Evolutionary conservation across 2,329 filamentous ascomycete species (phyloP), one percentile per base, ranked within the genome.

Genomic region (Thyridium curvatum): DNA sequence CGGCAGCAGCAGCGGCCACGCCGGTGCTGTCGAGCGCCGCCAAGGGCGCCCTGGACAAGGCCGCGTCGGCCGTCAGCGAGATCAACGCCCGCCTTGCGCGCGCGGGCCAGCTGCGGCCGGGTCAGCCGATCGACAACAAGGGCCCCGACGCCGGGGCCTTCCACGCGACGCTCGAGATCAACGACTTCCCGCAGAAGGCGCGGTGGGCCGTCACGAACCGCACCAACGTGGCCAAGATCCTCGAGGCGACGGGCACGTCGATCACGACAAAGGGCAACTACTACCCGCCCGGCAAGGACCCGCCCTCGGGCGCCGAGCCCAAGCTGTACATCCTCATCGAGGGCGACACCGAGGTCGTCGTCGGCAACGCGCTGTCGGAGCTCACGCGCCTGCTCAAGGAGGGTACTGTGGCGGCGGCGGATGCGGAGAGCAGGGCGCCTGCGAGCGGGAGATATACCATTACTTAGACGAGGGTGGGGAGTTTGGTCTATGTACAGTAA

Each of bases 321-420:
- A 97, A 97, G 69, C 69, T 98, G 52, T 98, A 97, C 59, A 96
- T 98, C 53, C 75, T 98, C 44, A 94, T 98, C 41, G 93, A 98
- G 60, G 93, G 93, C 32, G 93, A 98, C 55, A 97, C 93, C 0
- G 93, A 98, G 62, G 71, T 95, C 38, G 82, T 89, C 26, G 93
- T 98, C 18, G 86, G 86, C 37, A 84, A 86, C 53, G 93, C 93
- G 3, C 87, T 98, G 77, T 79, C 81, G 49, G 90, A 97, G 64
- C 72, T 98, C 48, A 91, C 89, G 56, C 78, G 90, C 34, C 67
- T 96, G 53, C 66, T 98, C 50, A 88, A 84, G 58, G 93, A 97
- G 62, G 93, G 87, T 12, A 95, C 90, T 0, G 79, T 94, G 53
- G 88, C 88, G 12, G 89, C 90, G 10, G 86, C 84, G 18, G 90